These are phyloP conservation scores for Xylariaceae sp. DNA, from an alignment of 2,329 filamentous ascomycete genomes.

Conservation along the genomic window DNA sequence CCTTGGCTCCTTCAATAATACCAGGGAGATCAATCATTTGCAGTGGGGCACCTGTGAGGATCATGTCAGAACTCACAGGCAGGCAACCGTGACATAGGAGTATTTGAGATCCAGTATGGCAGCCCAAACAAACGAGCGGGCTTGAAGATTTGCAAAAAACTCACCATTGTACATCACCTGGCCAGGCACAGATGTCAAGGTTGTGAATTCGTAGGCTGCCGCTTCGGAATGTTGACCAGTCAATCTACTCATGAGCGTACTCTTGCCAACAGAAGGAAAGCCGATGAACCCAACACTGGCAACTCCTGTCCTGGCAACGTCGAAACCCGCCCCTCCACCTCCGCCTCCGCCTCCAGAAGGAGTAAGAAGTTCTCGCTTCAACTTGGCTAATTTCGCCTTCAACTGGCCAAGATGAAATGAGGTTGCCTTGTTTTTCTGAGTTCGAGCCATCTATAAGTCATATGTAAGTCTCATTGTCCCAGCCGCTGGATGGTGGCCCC, in stretches of 20 bases:
- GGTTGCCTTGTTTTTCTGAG: conserved; percentile 96
- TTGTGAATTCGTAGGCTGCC: conserved; percentile 98
- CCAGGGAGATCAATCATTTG: conserved; percentile 98
- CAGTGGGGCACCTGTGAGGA: conserved; percentile 68
- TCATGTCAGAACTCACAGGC: conserved; percentile 12
- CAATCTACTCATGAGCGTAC: conserved; percentile 90
- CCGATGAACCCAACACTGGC: conserved; percentile 97
- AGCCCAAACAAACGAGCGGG: neutral
- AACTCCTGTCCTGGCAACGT: conserved; percentile 95
- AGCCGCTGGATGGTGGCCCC: conserved; percentile 6
- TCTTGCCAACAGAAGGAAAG: conserved; percentile 97
- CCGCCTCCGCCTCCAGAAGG: conserved; percentile 76
- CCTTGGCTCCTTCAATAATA: conserved; percentile 98
- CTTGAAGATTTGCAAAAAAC: conserved; percentile 10
- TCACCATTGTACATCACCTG: conserved; percentile 89
- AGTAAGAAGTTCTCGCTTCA: conserved; percentile 92
- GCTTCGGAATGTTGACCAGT: conserved; percentile 97
- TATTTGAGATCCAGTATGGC: neutral
- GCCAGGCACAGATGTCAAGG: conserved; percentile 91
- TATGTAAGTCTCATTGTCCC: conserved; percentile 12
- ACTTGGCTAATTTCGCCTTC: conserved; percentile 96
- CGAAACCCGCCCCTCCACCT: conserved; percentile 84
- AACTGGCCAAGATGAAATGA: conserved; percentile 92
- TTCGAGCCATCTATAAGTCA: conserved; percentile 74
- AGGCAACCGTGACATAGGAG: neutral